phyloP scores from a whole-genome alignment of 1,284 basidiomycete genomes.

The Fomitopsis schrenkii region DNA sequence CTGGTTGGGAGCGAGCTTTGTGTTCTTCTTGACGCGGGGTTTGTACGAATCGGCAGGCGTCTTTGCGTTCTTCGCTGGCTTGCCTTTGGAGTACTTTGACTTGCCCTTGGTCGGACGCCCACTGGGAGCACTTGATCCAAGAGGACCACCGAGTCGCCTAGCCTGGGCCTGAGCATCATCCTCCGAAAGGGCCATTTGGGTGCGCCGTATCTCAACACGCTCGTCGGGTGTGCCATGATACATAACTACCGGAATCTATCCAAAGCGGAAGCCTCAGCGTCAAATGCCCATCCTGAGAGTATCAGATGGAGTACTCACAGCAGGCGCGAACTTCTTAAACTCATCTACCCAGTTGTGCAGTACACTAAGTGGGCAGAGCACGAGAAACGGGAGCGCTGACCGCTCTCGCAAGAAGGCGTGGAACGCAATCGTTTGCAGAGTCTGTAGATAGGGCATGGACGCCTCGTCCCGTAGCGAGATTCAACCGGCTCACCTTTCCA shows the following conservation, averaged over 20 bases:
- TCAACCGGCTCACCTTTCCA: slow-evolving; percentile 57
- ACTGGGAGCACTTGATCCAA: not conserved
- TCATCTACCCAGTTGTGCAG: slow-evolving; percentile 91
- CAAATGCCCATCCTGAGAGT: not conserved
- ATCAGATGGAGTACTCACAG: slow-evolving; percentile 37
- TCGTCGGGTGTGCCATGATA: slow-evolving; percentile 86
- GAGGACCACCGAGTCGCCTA: not conserved
- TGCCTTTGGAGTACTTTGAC: slow-evolving; percentile 6
- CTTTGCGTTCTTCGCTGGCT: not conserved
- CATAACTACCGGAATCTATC: slow-evolving; percentile 79
- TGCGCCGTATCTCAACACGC: slow-evolving; percentile 65
- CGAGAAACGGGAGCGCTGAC: slow-evolving; percentile 76
- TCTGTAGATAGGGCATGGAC: slow-evolving; percentile 42
- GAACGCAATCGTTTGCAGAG: slow-evolving; percentile 91
- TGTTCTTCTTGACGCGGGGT: slow-evolving; percentile 8
- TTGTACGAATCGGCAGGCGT: not conserved
- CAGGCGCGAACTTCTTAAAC: slow-evolving; percentile 80
- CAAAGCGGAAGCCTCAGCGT: not conserved
- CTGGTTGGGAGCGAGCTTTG: slow-evolving; percentile 23
- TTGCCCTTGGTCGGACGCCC: not conserved
- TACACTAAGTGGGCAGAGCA: slow-evolving; percentile 91
- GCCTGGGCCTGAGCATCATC: slow-evolving; percentile 13
- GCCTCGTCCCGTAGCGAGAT: not conserved
- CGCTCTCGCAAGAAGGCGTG: slow-evolving; percentile 84
- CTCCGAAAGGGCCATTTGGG: slow-evolving; percentile 15